Percentiles rank a stretch among this genome's conserved stretches.
phyloP scores from a whole-genome alignment of 1,284 basidiomycete genomes.

The Marasmius sp. region DNA sequence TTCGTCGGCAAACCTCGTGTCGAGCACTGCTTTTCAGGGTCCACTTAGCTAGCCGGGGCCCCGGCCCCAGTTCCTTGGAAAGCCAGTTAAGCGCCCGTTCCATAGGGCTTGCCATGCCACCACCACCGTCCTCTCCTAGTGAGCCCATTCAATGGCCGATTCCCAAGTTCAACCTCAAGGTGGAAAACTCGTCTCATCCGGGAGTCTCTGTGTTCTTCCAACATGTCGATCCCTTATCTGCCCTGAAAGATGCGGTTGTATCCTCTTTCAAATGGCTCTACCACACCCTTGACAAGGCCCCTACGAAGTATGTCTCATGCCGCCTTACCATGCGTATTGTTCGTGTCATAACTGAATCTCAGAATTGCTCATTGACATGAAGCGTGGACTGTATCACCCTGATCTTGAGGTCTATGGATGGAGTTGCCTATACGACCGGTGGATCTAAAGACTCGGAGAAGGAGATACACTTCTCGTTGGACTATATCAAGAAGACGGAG shows the following conservation, averaged over 20 bases:
- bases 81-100: not conserved
- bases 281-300: conserved; percentile 48
- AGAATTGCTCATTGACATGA: not conserved
- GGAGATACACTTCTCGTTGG: conserved; percentile 69
- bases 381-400: conserved; percentile 57
- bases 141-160: conserved; percentile 40
- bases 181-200: conserved; percentile 60
- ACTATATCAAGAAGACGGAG: conserved; percentile 49
- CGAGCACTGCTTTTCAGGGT: no score
- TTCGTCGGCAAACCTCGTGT: no score
- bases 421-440: conserved; percentile 65
- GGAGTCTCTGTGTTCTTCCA: conserved; percentile 58
- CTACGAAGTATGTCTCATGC: conserved; percentile 48
- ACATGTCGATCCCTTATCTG: conserved; percentile 45
- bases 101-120: conserved; percentile 1
- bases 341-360: not conserved
- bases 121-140: not conserved
- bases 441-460: conserved; percentile 44
- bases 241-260: conserved; percentile 51
- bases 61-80: no score
- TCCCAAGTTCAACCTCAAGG: conserved; percentile 53
- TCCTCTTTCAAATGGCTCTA: conserved; percentile 61
- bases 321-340: not conserved
- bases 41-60: no score
- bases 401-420: conserved; percentile 61